Base-by-base conservation (phyloP, 257 asterid species). In the Parsonsia alboflavescens region DNA sequence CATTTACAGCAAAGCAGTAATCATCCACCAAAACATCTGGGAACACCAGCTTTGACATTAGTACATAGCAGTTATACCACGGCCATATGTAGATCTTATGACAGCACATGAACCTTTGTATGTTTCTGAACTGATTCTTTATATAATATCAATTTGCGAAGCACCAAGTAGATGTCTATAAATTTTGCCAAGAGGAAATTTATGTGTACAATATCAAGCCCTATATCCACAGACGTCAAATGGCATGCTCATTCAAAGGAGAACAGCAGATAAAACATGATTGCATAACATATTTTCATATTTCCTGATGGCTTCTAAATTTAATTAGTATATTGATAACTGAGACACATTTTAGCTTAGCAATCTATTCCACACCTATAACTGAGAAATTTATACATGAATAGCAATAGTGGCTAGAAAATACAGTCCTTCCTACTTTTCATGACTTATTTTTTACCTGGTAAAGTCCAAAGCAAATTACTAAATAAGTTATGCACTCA, bases 271-370 rank as follows among this genome's bases (percentile, higher is more conserved):
- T 46, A 62, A 19, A 30, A 58, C 24, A 61, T 3, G 33, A 73
- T 7, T 21, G 48, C 26, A 2, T 63, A 33, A 33, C 56, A 56
- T 42, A 13, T 36, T 19, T 26, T 54, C 17, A 5, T 19, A 56
- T 22, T 59, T 59, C 33, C 24, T 6, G 44, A 21, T 12, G 17
- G 22, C 67, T 42, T 21, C 19, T 45, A 46, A 13, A 73, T 42
- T 56, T 28, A 63, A 63, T 22, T 48, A n/a, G 52, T 6, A 33
- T 53, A 59, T 36, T 39, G 77, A 74, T 63, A 74, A 49, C 2
- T 7, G 19, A 46, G 11, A 17, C 21, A 30, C 24, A 17, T 48
- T 30, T 48, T 52, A 41, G 15, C 22, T 10, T 45, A 30, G 49
- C 41, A 57, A 8, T 10, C 7, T 65, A 21, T 49, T 58, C 10